phyloP scores from a whole-genome alignment of 140 eudicot genomes.

The Erigeron philadelphicus region DNA sequence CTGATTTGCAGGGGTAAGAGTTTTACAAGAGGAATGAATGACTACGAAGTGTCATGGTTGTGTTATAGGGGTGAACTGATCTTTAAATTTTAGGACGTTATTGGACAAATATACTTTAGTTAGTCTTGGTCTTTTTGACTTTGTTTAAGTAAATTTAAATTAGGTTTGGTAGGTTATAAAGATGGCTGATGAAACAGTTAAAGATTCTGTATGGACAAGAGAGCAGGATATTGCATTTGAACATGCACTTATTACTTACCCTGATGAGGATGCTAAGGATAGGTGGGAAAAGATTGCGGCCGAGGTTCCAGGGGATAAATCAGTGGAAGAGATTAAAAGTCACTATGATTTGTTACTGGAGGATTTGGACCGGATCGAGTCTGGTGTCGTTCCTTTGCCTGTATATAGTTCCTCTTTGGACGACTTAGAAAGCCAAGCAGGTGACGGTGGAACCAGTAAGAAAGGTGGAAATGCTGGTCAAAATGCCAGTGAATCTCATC shows the following conservation, averaged over 20 bases:
- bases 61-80: slow-evolving; percentile 20
- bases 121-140: too few species aligned
- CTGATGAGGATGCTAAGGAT: slow-evolving; percentile 39
- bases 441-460: slow-evolving; percentile 43
- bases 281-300: slow-evolving; percentile 59
- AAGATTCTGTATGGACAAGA: slow-evolving; percentile 34
- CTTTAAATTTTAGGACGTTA: slow-evolving; percentile 9
- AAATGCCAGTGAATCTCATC: slow-evolving; percentile 29
- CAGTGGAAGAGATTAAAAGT: slow-evolving; percentile 46
- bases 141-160: slow-evolving; percentile 6
- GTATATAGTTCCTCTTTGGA: slow-evolving; percentile 41
- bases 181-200: slow-evolving; percentile 28
- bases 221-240: slow-evolving; percentile 42
- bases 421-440: slow-evolving; percentile 36
- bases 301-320: slow-evolving; percentile 43
- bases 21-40: slow-evolving; percentile 5
- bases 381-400: slow-evolving; percentile 63
- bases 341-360: slow-evolving; percentile 61
- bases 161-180: slow-evolving; percentile 13
- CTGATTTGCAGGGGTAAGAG: slow-evolving; percentile 19
- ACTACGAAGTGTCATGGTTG: slow-evolving; percentile 17
- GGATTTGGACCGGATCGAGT: slow-evolving; percentile 48
- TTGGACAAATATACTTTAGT: not conserved
- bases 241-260: slow-evolving; percentile 29
- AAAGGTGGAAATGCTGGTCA: slow-evolving; percentile 29